Percentiles rank a stretch among this genome's conserved stretches.
phyloP scores from a whole-genome alignment of 2,329 filamentous ascomycete genomes.

The Colletotrichum lindemuthianum region DNA sequence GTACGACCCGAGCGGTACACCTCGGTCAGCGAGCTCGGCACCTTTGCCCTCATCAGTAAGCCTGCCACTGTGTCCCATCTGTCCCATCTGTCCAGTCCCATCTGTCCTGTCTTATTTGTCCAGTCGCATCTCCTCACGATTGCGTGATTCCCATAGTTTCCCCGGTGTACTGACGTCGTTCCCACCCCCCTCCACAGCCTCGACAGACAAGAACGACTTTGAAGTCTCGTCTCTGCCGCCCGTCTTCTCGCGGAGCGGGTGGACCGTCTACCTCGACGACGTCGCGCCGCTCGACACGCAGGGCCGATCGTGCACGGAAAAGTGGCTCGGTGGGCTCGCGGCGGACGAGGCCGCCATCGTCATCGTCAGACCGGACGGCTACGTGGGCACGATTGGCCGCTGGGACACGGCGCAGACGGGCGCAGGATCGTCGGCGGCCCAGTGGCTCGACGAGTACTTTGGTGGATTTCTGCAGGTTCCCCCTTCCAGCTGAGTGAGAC shows the following conservation, averaged over 20 bases:
- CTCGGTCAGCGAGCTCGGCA: constrained; percentile 64
- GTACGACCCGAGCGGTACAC: constrained; percentile 76
- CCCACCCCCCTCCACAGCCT: constrained; percentile 49
- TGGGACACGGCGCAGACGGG: constrained; percentile 10
- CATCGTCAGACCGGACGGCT: constrained; percentile 38
- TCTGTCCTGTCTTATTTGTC: no score
- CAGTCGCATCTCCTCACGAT: no score
- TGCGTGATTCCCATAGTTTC: no score
- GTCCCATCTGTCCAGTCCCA: not conserved
- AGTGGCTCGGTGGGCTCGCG: constrained; percentile 38
- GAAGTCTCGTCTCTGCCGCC: constrained; percentile 74
- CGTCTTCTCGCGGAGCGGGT: constrained; percentile 71
- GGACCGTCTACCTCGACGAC: constrained; percentile 78
- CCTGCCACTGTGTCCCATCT: constrained; percentile 26
- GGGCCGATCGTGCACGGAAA: constrained; percentile 60
- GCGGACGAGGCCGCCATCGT: constrained; percentile 36
- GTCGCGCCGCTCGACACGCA: constrained; percentile 64
- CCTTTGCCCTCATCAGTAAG: constrained; percentile 74
- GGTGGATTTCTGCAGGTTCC: constrained; percentile 27
- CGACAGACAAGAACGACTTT: constrained; percentile 68
- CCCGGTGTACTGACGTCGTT: not conserved
- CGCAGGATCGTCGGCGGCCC: constrained; percentile 14
- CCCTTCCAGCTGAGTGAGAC: not conserved
- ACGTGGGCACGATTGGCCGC: constrained; percentile 37
- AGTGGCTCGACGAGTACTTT: constrained; percentile 26